Evolutionary conservation across 352 stramenopile genomes (phyloP).

Genomic region (Phytophthora colocasiae): DNA sequence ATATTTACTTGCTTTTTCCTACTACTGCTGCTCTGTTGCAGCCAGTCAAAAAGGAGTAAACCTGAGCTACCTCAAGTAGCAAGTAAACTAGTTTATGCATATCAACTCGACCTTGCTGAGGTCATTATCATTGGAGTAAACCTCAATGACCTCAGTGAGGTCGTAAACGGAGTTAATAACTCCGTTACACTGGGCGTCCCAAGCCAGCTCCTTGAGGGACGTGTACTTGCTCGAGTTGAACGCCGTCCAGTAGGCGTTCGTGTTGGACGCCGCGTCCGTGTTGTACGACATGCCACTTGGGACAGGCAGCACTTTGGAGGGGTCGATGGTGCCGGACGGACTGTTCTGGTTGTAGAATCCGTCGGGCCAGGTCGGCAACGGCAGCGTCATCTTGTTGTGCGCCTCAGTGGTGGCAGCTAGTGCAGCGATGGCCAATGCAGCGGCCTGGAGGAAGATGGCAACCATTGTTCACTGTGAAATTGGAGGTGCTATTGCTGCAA

Average conservation of each 20-base stretch:
- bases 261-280: constrained; percentile 37
- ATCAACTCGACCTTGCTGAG: no score
- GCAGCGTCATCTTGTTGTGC: constrained; percentile 56
- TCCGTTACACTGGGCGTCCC: no score
- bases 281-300: constrained; percentile 55
- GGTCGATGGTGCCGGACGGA: constrained; percentile 52
- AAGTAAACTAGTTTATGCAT: no score
- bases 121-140: no score
- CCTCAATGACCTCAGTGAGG: no score
- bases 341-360: constrained; percentile 49
- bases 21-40: no score
- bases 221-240: constrained; percentile 49
- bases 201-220: constrained; percentile 41
- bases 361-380: constrained; percentile 45
- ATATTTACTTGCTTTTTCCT: no score
- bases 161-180: no score
- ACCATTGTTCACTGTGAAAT: constrained; percentile 35
- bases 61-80: no score
- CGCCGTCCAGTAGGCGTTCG: constrained; percentile 43
- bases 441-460: constrained; percentile 29
- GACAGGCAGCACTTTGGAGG: constrained; percentile 38
- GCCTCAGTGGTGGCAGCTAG: constrained; percentile 35
- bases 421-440: constrained; percentile 25
- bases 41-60: no score
- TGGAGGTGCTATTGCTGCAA: constrained; percentile 8